Percentiles rank a stretch among this genome's conserved stretches.
These are phyloP conservation scores for Rhododendron mucronatum DNA, from an alignment of 148 eudicot species.

Conservation along the genomic window DNA sequence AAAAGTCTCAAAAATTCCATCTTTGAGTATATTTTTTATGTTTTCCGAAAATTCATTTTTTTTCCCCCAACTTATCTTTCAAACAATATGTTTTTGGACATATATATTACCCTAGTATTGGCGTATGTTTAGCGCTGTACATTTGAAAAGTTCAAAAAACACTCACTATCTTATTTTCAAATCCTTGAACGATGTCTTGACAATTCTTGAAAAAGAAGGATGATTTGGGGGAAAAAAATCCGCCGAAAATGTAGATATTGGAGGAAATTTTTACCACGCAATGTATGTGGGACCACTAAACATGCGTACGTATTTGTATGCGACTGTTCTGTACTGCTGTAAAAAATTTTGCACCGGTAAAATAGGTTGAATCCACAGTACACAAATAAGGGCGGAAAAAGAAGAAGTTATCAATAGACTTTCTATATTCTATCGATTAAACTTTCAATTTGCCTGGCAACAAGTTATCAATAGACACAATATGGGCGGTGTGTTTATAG, in stretches of 20 bases:
- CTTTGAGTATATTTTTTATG: not conserved
- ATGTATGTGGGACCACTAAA: not conserved
- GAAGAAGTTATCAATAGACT: too few species aligned
- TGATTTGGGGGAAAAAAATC: not conserved
- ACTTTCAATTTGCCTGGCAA: not conserved
- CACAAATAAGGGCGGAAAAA: not conserved
- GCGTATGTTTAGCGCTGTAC: not conserved
- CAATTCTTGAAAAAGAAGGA: not conserved
- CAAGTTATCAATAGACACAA: not conserved
- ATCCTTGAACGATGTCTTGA: not conserved
- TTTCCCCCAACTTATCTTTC: not conserved
- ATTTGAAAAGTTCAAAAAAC: not conserved
- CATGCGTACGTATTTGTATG: not conserved
- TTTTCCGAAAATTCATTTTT: not conserved
- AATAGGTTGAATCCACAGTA: not conserved
- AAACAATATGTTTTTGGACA: not conserved
- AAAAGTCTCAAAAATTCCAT: not conserved
- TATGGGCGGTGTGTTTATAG: not conserved
- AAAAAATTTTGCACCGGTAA: not conserved
- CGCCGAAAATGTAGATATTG: not conserved
- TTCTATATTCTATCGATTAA: not conserved
- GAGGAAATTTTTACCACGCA: not conserved
- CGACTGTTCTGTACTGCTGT: not conserved
- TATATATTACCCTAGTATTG: not conserved
- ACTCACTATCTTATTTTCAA: not conserved